Evolutionary conservation across 2,329 filamentous ascomycete genomes (phyloP), one percentile per base, ranked within the genome.

Genomic region (Calonectria pauciramosa): DNA sequence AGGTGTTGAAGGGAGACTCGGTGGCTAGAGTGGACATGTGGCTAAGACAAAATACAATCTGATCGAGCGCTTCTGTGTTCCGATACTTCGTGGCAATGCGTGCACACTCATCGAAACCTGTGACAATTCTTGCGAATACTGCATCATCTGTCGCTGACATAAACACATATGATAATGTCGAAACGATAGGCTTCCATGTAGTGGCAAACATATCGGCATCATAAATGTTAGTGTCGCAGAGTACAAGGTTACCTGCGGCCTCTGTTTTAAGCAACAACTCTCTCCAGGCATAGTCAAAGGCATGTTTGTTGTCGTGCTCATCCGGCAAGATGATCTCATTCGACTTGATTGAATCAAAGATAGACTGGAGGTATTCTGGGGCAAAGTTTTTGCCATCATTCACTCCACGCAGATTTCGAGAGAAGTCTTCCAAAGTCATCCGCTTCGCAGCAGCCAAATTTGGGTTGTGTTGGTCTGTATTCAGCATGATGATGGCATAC

Each of bases 141-240:
- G 96, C 90, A 83, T 99, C 97, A 82, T 99, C 97, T 0, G 96
- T 98, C 20, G 97, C 97, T 44, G 96, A 99, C 94, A 99, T 98
- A 87, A 99, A 99, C 4, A 99, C 97, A 82, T 99, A 99, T 16
- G 97, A 97, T 70, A 99, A 88, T 0, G 97, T 99, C 4, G 97
- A 96, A 47, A 99, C 91, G 65, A 99, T 96, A 0, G 97, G 96
- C 83, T 92, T 96, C 97, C 97, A 99, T 0, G 96, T 98, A 28
- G 96, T 94, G 72, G 94, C 93, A 84, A 99, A 99, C 95, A 99
- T 98, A 83, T 99, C 96, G 5, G 96, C 95, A 84, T 99, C 97
- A 84, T 95, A 99, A 49, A 98, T 93, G 82, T 98, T 99, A 6
- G 96, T 98, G 78, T 98, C 91, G 83, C 96, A 97, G 36, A 96